A percentile compares a stretch with the other conserved stretches of the same genome.
These are phyloP conservation scores for Coemansia sp. DNA, from an alignment of 192 early-diverging fungal species.

Conservation along the genomic window DNA sequence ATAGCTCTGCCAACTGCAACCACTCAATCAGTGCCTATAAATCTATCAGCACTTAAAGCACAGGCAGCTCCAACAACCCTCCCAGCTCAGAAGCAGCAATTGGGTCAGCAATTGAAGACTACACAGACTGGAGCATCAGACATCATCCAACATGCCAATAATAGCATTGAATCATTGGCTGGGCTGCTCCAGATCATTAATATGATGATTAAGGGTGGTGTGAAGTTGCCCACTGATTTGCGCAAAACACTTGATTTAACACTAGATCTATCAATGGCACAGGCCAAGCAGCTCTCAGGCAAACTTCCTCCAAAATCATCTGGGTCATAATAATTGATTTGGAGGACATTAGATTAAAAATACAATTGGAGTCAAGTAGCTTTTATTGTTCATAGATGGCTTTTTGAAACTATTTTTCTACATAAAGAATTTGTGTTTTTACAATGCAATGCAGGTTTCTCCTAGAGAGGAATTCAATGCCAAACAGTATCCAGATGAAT, in stretches of 20 bases:
- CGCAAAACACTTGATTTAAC: background rate
- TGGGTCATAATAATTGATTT: background rate
- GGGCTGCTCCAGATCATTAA: background rate
- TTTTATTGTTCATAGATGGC: too few relatives aligned
- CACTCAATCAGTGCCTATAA: background rate
- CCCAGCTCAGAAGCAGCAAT: background rate
- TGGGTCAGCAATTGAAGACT: background rate
- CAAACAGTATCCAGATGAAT: too few relatives aligned
- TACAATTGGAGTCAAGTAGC: too few relatives aligned
- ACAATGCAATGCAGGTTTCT: too few relatives aligned
- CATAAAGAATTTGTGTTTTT: too few relatives aligned
- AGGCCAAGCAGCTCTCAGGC: background rate
- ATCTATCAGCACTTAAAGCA: background rate
- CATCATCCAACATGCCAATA: background rate
- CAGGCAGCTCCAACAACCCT: background rate
- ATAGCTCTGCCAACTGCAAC: background rate
- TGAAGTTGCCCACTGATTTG: background rate
- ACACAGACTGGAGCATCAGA: background rate
- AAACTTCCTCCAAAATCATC: background rate
- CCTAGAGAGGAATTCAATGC: too few relatives aligned
- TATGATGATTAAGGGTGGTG: background rate
- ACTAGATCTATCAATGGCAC: background rate
- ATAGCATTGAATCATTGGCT: conserved; percentile 3
- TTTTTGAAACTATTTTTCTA: too few relatives aligned
- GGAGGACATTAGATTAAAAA: too few relatives aligned